phyloP scores from a whole-genome alignment of 129 eudicot species.

The Ambrosia artemisiifolia region DNA sequence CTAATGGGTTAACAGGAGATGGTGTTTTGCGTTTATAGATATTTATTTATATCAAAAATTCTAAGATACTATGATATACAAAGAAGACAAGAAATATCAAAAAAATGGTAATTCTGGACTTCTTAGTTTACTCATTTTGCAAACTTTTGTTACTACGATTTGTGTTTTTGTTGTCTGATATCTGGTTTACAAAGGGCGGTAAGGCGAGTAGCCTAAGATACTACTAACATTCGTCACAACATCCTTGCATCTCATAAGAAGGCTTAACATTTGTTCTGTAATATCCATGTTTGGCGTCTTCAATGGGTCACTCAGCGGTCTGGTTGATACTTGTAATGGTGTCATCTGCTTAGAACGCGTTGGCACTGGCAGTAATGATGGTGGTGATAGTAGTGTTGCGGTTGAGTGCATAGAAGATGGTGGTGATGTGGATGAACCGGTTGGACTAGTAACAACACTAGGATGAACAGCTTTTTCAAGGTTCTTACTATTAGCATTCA shows the following conservation, averaged over 20 bases:
- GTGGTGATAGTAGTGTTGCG: conserved; percentile 15
- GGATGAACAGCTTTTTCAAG: conserved; percentile 40
- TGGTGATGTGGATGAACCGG: conserved; percentile 28
- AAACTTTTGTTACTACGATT: not conserved
- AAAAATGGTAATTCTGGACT: not conserved
- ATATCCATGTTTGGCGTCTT: conserved; percentile 37
- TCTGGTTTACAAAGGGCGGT: conserved; percentile 56
- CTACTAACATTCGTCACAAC: conserved; percentile 53
- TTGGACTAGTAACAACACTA: conserved; percentile 17
- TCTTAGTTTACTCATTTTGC: not conserved
- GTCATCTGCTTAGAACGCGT: conserved; percentile 7
- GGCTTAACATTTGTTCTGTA: conserved; percentile 60
- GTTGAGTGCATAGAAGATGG: conserved; percentile 23
- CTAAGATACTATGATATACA: too few relatives aligned
- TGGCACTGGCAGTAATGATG: conserved; percentile 6
- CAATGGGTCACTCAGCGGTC: not conserved
- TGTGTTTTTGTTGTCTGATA: not conserved
- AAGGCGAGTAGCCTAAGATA: conserved; percentile 73
- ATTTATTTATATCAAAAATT: too few relatives aligned
- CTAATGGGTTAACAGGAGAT: too few relatives aligned
- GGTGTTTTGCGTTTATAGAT: too few relatives aligned
- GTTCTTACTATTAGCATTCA: conserved; percentile 72
- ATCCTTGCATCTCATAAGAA: conserved; percentile 64
- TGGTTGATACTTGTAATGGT: not conserved
- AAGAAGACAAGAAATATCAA: not conserved